phyloP scores from a whole-genome alignment of 768 basidiomycete genomes.

The Botryobasidium botryosum region DNA sequence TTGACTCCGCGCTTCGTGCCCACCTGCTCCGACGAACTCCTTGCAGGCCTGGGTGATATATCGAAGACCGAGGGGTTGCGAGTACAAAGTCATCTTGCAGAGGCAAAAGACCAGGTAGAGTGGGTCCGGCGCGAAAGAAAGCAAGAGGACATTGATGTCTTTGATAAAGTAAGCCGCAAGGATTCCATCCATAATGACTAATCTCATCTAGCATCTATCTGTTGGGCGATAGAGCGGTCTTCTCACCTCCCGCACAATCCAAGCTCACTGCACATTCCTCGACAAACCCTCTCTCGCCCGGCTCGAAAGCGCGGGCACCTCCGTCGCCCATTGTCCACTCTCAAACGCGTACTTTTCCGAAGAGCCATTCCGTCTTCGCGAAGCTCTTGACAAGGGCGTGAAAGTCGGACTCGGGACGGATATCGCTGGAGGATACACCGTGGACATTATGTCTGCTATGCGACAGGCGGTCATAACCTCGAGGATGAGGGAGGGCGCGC shows the following conservation, averaged over 20 bases:
- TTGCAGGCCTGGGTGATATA: slow-evolving; percentile 43
- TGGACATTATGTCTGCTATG: slow-evolving; percentile 68
- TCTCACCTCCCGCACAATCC: slow-evolving; percentile 47
- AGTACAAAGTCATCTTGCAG: slow-evolving; percentile 73
- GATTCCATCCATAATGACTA: not conserved
- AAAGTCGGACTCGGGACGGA: slow-evolving; percentile 73
- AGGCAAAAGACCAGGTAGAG: slow-evolving; percentile 57
- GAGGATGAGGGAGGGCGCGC: slow-evolving; percentile 44
- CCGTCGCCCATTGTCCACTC: slow-evolving; percentile 75
- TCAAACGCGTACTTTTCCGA: slow-evolving; percentile 78
- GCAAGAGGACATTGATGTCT: slow-evolving; percentile 56
- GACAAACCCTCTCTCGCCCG: slow-evolving; percentile 31
- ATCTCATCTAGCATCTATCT: not conserved
- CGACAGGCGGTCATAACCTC: slow-evolving; percentile 58
- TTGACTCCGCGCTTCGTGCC: slow-evolving; percentile 84
- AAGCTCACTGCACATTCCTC: slow-evolving; percentile 84
- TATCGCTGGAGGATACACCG: slow-evolving; percentile 69
- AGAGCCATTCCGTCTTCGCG: slow-evolving; percentile 14
- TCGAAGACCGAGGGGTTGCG: slow-evolving; percentile 29
- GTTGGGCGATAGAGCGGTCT: slow-evolving; percentile 35
- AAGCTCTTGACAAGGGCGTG: slow-evolving; percentile 25
- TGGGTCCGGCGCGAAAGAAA: slow-evolving; percentile 47
- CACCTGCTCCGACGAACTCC: slow-evolving; percentile 60
- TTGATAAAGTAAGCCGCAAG: slow-evolving; percentile 41
- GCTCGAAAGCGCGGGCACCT: slow-evolving; percentile 33